Evolutionary conservation across 1,139 yeast species (phyloP), one percentile per base, ranked within the genome.

Genomic region (Sugiyamaella pinicola): DNA sequence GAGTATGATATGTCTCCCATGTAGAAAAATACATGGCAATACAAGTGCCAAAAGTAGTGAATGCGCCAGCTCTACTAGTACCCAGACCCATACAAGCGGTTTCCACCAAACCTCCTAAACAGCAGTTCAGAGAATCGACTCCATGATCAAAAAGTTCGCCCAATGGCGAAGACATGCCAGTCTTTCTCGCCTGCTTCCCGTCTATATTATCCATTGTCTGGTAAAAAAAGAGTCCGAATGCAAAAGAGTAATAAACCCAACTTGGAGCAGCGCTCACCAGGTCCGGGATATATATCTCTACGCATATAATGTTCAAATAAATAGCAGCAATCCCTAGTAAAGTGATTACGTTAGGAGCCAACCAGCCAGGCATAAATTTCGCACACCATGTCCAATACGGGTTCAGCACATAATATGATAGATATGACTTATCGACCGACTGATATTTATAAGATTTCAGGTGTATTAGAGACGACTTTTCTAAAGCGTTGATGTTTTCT

Each of bases 181-280:
- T 86, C 62, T 81, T 69, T 61, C 95, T 77, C 13, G 95, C 95
- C 68, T 86, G 95, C 61, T 85, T 82, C 9, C 95, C 95, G 66
- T 86, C 95, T 64, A 90, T 84, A 31, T 89, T 89, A 70, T 86
- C 95, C 74, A 86, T 84, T 1, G 95, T 86, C 65, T 86, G 93
- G 70, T 86, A 86, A 79, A 85, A 80, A 67, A 85, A 82, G 57
- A 86, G 74, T 1, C 88, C 85, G 61, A 82, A 72, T 1, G 87
- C 91, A 65, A 84, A 83, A 62, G 82, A 76, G 59, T 79, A 76
- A 67, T 85, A 85, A 53, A 84, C 75, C 88, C 87, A 83, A 42
- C 76, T 63, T n/a, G 93, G 91, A 39, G 79, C 78, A 1, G 75
- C 73, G 6, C 75, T 64, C 17, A 61, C 61, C 60, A 85, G 74